These are phyloP conservation scores for Tetragonia tetragonoides DNA, from an alignment of 148 eudicot species.

Conservation along the genomic window DNA sequence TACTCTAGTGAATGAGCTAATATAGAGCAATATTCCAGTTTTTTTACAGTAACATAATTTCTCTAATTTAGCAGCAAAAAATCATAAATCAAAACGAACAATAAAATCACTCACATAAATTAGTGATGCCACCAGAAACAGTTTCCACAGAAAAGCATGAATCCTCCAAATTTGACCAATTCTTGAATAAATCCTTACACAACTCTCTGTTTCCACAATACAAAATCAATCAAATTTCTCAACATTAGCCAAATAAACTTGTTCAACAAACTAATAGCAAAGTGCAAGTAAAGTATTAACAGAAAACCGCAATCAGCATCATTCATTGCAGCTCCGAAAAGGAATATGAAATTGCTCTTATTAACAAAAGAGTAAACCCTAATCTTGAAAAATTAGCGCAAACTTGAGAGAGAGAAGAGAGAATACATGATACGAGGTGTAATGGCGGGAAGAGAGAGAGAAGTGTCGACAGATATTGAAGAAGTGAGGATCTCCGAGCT, in stretches of 20 bases:
- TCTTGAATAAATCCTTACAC: constrained; percentile 80
- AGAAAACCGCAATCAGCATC: no score
- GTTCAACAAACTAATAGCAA: no score
- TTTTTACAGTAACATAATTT: background rate
- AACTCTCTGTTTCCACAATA: constrained; percentile 49
- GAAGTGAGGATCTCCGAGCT: constrained; percentile 50
- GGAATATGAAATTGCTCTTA: no score
- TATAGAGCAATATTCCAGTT: background rate
- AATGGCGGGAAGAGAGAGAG: constrained; percentile 75
- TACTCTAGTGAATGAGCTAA: no score
- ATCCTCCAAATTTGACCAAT: constrained; percentile 72
- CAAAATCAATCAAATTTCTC: constrained; percentile 22
- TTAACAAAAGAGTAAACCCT: background rate
- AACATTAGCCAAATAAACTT: no score
- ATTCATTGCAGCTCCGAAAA: no score
- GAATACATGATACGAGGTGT: constrained; percentile 62
- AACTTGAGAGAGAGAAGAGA: constrained; percentile 7
- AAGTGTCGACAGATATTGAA: constrained; percentile 62
- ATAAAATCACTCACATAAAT: constrained; percentile 56
- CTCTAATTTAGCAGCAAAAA: background rate
- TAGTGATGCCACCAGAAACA: constrained; percentile 92
- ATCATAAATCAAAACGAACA: background rate
- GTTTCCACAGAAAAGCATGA: constrained; percentile 57
- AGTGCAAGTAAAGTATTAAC: no score
- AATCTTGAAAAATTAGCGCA: background rate